Evolutionary conservation across 2,329 filamentous ascomycete species (phyloP), one percentile per base, ranked within the genome.

Genomic region (Pochonia chlamydosporia): DNA sequence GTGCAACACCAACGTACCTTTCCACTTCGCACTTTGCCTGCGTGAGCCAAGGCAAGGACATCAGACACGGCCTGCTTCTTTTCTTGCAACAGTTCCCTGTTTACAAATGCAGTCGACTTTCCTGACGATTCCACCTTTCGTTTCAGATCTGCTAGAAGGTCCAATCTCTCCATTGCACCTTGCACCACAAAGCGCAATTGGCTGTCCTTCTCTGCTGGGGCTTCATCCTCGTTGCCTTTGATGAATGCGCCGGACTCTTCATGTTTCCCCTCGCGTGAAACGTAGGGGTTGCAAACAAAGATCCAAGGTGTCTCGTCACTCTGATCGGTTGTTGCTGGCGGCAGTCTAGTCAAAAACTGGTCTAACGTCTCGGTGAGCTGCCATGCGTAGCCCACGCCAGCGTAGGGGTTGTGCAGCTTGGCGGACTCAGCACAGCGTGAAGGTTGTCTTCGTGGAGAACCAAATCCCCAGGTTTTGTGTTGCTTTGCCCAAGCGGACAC

Each of bases 311-410:
- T 71, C 1, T 67, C 55, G 0, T 57, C 57, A 1, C 63, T 65
- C 3, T 66, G 61, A 3, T 70, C 63, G 1, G 82, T 87, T 2
- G 76, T 84, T 3, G 76, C 74, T 0, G 89, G 87, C 0, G 85
- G 84, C 0, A 91, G 70, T 8, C 88, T 81, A 8, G 67, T 50
- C 2, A 93, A 65, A 56, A 95, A 95, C 1, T 76, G 74, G 7
- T 78, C 64, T 1, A 86, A 66, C 0, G 76, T 76, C 59, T 91
- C 87, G 1, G 69, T 69, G 24, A 83, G 70, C 61, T 85, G 84
- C 71, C 84, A 82, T 23, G 78, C 82, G 51, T 72, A 73, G 3
- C 63, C 45, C 1, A 72, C 49, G 28, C 76, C 79, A 48, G 79
- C 72, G 54, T 81, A 82, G 2, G 75, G 74, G 58, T 88, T 87